Percentiles rank a stretch among this genome's conserved stretches.
Evolutionary conservation across 1,284 basidiomycete species (phyloP).

Genomic region (Afroboletus lepidellus): DNA sequence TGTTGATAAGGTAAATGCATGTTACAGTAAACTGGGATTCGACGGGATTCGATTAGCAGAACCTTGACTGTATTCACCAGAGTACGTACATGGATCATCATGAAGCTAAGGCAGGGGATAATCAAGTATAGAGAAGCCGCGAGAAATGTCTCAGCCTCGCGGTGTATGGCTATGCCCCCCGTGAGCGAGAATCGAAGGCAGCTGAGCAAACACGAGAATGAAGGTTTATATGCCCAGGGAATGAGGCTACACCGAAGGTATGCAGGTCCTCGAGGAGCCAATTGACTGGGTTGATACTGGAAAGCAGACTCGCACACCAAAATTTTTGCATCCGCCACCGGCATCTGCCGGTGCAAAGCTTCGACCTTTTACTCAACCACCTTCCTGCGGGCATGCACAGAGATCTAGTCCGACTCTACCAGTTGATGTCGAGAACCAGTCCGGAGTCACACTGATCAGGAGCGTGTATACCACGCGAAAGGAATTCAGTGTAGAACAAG

Average conservation of each 20-base stretch:
- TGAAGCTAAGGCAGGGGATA: background rate
- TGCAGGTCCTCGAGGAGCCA: conserved; percentile 24
- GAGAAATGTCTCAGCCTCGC: conserved; percentile 17
- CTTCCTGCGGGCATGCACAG: too few relatives aligned
- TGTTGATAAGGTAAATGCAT: too few relatives aligned
- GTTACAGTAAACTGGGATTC: too few relatives aligned
- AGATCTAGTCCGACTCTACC: too few relatives aligned
- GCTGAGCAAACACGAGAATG: conserved; percentile 12
- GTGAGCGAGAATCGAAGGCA: background rate
- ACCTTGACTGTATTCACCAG: background rate
- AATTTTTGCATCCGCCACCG: too few relatives aligned
- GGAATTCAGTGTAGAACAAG: too few relatives aligned
- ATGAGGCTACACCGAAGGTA: conserved; percentile 31
- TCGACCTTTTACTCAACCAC: too few relatives aligned
- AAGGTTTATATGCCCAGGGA: conserved; percentile 30
- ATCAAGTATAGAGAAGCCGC: background rate
- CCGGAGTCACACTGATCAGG: too few relatives aligned
- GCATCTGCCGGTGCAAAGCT: conserved; percentile 4
- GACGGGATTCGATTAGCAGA: background rate
- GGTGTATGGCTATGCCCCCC: background rate
- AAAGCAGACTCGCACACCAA: too few relatives aligned
- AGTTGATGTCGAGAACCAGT: too few relatives aligned
- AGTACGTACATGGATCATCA: conserved; percentile 6
- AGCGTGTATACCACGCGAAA: too few relatives aligned
- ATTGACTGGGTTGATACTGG: conserved; percentile 27